A percentile compares a stretch with the other conserved stretches of the same genome.
Evolutionary conservation across 208 protist genomes (phyloP).

Genomic region (Trypanosomatidae sp.): DNA sequence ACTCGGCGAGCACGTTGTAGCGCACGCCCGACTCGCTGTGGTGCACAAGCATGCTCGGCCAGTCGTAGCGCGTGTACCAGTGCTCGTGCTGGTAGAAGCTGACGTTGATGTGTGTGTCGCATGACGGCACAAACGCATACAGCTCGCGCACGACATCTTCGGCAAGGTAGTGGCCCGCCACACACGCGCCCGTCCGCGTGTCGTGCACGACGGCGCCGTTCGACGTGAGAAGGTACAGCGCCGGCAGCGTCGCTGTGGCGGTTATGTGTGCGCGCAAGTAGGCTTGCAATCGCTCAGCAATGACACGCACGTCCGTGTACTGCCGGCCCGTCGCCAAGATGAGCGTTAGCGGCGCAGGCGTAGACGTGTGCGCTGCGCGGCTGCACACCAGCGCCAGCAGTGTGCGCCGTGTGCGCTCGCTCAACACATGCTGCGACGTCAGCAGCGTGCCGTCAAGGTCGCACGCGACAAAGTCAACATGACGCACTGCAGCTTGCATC

Average conservation of each 20-base stretch:
- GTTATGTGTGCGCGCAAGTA: slow-evolving; percentile 12
- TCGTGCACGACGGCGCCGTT: slow-evolving; percentile 41
- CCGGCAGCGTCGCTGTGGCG: slow-evolving; percentile 1
- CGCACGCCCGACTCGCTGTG: slow-evolving; percentile 26
- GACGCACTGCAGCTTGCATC: no score
- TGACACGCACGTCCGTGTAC: slow-evolving; percentile 26
- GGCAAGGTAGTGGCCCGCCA: slow-evolving; percentile 15
- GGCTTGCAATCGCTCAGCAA: slow-evolving; percentile 20
- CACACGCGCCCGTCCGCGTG: slow-evolving; percentile 13
- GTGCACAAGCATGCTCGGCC: slow-evolving; percentile 29
- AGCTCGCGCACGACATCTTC: slow-evolving; percentile 8
- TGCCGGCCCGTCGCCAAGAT: slow-evolving; percentile 60
- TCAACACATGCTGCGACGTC: slow-evolving; percentile 17
- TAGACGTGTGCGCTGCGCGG: no score
- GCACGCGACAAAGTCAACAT: slow-evolving; percentile 19
- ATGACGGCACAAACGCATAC: slow-evolving; percentile 13
- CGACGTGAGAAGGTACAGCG: slow-evolving; percentile 23
- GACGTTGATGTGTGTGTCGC: slow-evolving; percentile 33
- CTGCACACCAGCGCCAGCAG: slow-evolving; percentile 17
- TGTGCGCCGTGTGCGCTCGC: slow-evolving; percentile 14
- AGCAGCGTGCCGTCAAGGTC: slow-evolving; percentile 54
- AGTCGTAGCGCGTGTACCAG: slow-evolving; percentile 14
- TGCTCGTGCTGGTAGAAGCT: slow-evolving; percentile 22
- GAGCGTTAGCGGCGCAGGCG: no score
- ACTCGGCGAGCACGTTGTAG: slow-evolving; percentile 27